Percentiles rank a stretch among this genome's conserved stretches.
These are phyloP conservation scores for Mortierella sp. DNA, from an alignment of 371 early-diverging fungal genomes.

Conservation along the genomic window DNA sequence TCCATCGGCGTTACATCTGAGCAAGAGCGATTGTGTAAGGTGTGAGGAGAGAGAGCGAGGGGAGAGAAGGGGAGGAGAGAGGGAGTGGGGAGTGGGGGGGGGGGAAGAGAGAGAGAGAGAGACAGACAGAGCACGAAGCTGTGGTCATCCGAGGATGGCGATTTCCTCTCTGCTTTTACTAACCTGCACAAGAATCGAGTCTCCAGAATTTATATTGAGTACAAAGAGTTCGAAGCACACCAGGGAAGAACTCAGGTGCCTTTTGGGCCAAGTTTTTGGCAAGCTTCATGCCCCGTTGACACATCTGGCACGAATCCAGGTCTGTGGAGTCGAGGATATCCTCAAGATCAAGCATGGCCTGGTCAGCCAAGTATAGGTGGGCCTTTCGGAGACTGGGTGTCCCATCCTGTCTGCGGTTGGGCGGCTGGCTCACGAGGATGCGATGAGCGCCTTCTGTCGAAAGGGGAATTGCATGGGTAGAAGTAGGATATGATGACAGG, in stretches of 20 bases:
- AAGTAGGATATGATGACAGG: not conserved
- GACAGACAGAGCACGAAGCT: too few relatives aligned
- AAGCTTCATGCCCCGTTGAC: conserved; percentile 33
- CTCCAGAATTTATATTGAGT: conserved; percentile 23
- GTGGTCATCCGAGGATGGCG: too few relatives aligned
- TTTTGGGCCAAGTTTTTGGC: conserved; percentile 32
- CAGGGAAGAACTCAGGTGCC: conserved; percentile 42
- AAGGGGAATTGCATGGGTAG: not conserved
- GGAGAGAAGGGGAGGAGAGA: too few relatives aligned
- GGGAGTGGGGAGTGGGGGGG: too few relatives aligned
- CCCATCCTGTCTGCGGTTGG: conserved; percentile 4
- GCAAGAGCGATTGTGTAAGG: too few relatives aligned
- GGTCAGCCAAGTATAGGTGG: conserved; percentile 34
- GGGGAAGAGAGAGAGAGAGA: too few relatives aligned
- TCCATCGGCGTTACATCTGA: too few relatives aligned
- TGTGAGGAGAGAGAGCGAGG: too few relatives aligned
- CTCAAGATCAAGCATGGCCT: conserved; percentile 25
- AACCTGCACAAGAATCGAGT: conserved; percentile 48
- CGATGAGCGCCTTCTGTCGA: not conserved
- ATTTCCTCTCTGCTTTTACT: not conserved
- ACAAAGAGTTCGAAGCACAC: conserved; percentile 30
- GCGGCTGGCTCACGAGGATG: not conserved
- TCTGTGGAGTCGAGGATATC: conserved; percentile 36
- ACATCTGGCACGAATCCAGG: conserved; percentile 50
- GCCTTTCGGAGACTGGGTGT: not conserved